Evolutionary conservation across 2,329 filamentous ascomycete genomes (phyloP), one percentile per base, ranked within the genome.

Genomic region (Apiospora kogelbergensis): DNA sequence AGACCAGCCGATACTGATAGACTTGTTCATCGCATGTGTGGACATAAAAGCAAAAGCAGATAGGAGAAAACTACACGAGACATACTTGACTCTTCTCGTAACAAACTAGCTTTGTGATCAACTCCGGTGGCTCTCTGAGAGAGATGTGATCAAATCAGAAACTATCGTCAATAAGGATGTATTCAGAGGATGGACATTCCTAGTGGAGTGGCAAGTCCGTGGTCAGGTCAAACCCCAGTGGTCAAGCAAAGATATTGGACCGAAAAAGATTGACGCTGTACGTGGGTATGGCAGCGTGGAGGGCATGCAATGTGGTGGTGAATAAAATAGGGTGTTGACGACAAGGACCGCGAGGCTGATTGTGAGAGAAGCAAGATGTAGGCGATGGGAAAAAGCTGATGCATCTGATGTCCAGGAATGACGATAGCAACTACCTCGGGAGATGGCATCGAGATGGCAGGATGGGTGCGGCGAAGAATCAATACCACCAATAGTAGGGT

Each of bases 381-480:
- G 10, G 53, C 37, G 53, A 37, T 60, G 10, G 20, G 20, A 65
- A 44, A 44, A 24, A 13, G 63, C 41, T 9, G 15, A 42, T 2
- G 6, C 24, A 24, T 42, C 63, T 42, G 13, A 26, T 24, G 63
- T 65, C 41, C 13, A 15, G 24, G 7, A 30, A 66, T 48, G 65
- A 66, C 42, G 42, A 66, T 53, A 24, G 24, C 65, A 40, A 26
- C 26, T 37, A 17, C 65, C 53, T 66, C 65, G 44, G 33, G 26
- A 44, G 65, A 66, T 66, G 44, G 44, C 65, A 66, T 66, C 65
- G 65, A 66, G 65, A 66, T 66, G n/a, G 42, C 11, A 13, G 11
- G 11, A 22, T 37, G 33, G 33, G 7, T 33, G 7, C 4, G 7
- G 13, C 40, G 45, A 53, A 53, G 33, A 33, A 11, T 22, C 65